Evolutionary conservation across 2,329 filamentous ascomycete genomes (phyloP), one percentile per base, ranked within the genome.

Genomic region (Byssothecium circinans): DNA sequence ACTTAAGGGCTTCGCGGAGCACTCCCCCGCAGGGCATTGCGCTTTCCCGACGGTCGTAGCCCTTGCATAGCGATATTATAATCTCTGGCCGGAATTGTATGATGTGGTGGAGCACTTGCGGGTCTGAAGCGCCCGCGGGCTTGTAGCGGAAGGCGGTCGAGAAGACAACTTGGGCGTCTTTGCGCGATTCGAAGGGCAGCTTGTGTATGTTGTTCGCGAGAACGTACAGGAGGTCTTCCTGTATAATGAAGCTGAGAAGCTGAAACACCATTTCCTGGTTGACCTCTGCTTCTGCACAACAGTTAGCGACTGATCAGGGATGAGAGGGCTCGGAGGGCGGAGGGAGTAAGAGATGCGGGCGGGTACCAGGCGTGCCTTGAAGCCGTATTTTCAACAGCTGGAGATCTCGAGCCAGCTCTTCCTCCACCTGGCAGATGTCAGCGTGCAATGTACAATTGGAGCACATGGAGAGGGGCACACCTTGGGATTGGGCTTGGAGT

Each of bases 121-220:
- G 90, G 53, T 95, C 89, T 57, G 81, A 78, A 17, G 85, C 83
- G 2, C 81, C 82, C 35, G 81, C 82, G 5, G 87, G 87, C 55
- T 89, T 88, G 78, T 94, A 96, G 57, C 91, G 89, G 69, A 96
- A 90, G 58, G 95, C 88, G 70, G 92, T 94, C 33, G 91, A 96
- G 75, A 97, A 94, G 68, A 96, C 94, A 54, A 94, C 89, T 70
- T 96, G 92, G 11, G 89, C 89, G 67, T 96, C 92, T 77, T 96
- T 97, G 65, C 92, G 86, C 30, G 91, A 89, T 76, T 99, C 94
- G 76, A 99, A 99, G 0, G 92, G 91, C 4, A 99, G 81, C 42
- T 86, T 83, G 72, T 89, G 85, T 37, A 99, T 87, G 66, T 87
- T 87, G 51, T 86, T 81, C 17, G 92, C 90, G 48, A 99, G 85